Evolutionary conservation across 2,329 filamentous ascomycete species (phyloP).

Genomic region (Harringtonia lauricola): DNA sequence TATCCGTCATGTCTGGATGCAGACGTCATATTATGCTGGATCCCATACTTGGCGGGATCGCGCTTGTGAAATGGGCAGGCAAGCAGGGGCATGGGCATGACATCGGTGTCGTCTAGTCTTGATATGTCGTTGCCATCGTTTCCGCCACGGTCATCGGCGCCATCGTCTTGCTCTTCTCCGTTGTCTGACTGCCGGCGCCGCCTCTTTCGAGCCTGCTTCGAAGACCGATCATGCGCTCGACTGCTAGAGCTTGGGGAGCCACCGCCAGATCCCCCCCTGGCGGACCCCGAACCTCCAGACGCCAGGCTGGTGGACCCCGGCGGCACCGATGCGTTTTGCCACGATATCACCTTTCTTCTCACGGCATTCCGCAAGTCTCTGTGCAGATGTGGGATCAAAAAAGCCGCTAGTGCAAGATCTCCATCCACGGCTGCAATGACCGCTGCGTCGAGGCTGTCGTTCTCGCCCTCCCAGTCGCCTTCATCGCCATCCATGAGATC

Average conservation of each 20-base stretch:
- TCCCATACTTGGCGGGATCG: constrained; percentile 16
- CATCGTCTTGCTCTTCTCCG: constrained; percentile 9
- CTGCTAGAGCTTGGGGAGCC: neutral
- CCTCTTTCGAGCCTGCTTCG: constrained; percentile 9
- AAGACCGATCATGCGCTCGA: constrained; percentile 2
- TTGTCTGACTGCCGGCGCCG: constrained; percentile 9
- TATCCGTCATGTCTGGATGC: constrained; percentile 13
- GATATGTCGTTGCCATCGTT: constrained; percentile 2
- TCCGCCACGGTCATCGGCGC: constrained; percentile 10
- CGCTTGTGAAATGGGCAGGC: constrained; percentile 18
- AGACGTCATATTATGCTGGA: constrained; percentile 10
- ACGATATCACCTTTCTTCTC: constrained; percentile 15
- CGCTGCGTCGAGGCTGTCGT: constrained; percentile 14
- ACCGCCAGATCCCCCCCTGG: too few relatives aligned
- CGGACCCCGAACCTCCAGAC: neutral
- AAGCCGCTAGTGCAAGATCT: constrained; percentile 14
- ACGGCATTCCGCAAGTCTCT: constrained; percentile 11
- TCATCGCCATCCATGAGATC: constrained; percentile 9
- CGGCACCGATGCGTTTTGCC: constrained; percentile 8
- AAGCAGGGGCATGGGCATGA: constrained; percentile 6
- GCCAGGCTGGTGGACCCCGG: neutral
- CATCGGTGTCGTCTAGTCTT: neutral
- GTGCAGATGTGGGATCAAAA: constrained; percentile 15
- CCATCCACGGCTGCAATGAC: constrained; percentile 15
- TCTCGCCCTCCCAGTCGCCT: constrained; percentile 13